A percentile compares a stretch with the other conserved stretches of the same genome.
Evolutionary conservation across 129 eudicot species (phyloP).

Genomic region (Helichrysum umbraculigerum): DNA sequence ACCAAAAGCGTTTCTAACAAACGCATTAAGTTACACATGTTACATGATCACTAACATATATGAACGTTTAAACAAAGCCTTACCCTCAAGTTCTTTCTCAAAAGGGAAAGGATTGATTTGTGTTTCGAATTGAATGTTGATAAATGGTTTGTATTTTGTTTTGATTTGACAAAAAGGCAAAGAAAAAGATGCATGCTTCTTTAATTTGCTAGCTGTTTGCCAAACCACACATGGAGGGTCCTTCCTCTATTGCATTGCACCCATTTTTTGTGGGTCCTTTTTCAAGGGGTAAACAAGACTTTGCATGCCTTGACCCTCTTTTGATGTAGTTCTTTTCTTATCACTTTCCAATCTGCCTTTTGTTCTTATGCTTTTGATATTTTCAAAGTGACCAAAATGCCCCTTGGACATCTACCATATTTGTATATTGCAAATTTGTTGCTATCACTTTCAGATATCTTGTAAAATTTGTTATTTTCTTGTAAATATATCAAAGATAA

Average conservation of each 20-base stretch:
- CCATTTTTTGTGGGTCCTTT: conserved; percentile 34
- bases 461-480: background rate
- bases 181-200: conserved; percentile 25
- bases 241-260: conserved; percentile 27
- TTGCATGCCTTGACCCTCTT: conserved; percentile 38
- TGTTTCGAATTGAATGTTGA: conserved; percentile 34
- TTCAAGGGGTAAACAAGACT: conserved; percentile 26
- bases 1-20: background rate
- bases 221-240: conserved; percentile 68
- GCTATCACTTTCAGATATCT: conserved; percentile 3
- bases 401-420: conserved; percentile 21
- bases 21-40: conserved; percentile 6
- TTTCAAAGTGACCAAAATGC: conserved; percentile 31
- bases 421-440: background rate
- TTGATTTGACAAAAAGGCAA: conserved; percentile 16
- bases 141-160: background rate
- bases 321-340: conserved; percentile 30
- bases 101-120: conserved; percentile 34
- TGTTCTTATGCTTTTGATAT: conserved; percentile 35
- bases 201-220: conserved; percentile 55
- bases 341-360: conserved; percentile 36
- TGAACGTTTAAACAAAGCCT: conserved; percentile 18
- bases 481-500: background rate
- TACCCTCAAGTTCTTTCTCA: conserved; percentile 17
- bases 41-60: conserved; percentile 14